These are phyloP conservation scores for Eucalyptus polyanthemos DNA, from an alignment of 345 rosid genomes.

Conservation along the genomic window DNA sequence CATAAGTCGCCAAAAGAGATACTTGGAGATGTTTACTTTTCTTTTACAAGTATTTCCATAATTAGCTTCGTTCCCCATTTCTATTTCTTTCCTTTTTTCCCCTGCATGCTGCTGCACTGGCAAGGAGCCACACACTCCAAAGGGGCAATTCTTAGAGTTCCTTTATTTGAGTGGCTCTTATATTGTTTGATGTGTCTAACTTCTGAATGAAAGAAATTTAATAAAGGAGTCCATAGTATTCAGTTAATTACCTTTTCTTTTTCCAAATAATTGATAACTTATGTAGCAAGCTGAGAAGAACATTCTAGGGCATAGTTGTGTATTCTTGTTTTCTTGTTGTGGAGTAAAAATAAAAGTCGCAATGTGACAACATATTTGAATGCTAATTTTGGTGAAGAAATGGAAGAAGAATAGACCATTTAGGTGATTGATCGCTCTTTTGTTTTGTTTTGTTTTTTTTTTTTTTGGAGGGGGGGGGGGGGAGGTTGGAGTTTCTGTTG, in stretches of 20 bases:
- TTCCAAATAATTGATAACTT: background rate
- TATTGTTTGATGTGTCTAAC: background rate
- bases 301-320: background rate
- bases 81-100: background rate
- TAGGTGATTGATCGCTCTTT: background rate
- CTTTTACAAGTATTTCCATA: background rate
- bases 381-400: background rate
- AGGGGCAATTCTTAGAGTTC: background rate
- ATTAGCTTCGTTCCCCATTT: background rate
- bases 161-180: background rate
- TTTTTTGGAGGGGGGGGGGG: no score
- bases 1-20: background rate
- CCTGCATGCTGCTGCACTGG: background rate
- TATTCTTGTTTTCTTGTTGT: background rate
- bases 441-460: no score
- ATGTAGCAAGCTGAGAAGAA: background rate
- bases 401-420: background rate
- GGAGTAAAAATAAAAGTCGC: background rate
- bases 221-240: background rate
- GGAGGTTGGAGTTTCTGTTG: background rate
- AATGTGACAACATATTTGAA: background rate
- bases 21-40: background rate
- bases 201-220: background rate
- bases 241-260: background rate
- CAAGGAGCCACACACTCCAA: background rate